phyloP scores from a whole-genome alignment of 495 filamentous ascomycete genomes.

The Geoglossum glabrum region DNA sequence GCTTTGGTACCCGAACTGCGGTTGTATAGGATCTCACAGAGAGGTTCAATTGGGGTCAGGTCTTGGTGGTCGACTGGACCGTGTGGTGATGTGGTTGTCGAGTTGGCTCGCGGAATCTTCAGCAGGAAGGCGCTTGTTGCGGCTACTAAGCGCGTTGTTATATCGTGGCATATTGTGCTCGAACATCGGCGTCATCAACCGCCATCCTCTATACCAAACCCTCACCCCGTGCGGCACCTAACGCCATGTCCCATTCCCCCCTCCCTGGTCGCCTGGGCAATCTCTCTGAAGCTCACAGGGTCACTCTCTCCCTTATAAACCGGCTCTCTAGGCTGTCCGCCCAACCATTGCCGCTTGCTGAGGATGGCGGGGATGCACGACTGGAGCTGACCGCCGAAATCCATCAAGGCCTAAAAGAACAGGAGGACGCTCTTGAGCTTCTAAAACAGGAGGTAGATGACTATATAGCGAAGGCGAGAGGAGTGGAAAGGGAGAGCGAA shows the following conservation, averaged over 20 bases:
- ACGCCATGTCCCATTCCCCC: conserved; percentile 7
- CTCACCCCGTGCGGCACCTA: neutral
- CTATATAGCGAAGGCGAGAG: conserved; percentile 19
- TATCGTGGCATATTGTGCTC: neutral
- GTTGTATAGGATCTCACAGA: neutral
- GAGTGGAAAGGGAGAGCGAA: conserved; percentile 27
- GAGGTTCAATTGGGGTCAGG: neutral
- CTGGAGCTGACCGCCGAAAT: conserved; percentile 70
- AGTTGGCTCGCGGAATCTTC: neutral
- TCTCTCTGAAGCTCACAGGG: conserved; percentile 45
- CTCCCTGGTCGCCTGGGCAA: conserved; percentile 46
- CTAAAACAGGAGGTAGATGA: conserved; percentile 61
- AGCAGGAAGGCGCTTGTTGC: neutral
- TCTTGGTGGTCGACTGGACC: neutral
- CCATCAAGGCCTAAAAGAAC: conserved; percentile 58
- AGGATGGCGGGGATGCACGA: conserved; percentile 39
- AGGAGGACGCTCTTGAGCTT: conserved; percentile 72
- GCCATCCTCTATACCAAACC: neutral
- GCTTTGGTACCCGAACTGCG: neutral
- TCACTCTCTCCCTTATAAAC: conserved; percentile 52
- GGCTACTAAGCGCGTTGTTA: neutral
- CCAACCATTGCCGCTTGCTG: conserved; percentile 31
- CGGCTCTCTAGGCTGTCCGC: conserved; percentile 51
- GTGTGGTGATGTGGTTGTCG: neutral
- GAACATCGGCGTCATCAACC: neutral